A percentile compares a stretch with the other conserved stretches of the same genome.
These are phyloP conservation scores for Aspergillus clavatus DNA, from an alignment of 2,329 filamentous ascomycete genomes.

Conservation along the genomic window DNA sequence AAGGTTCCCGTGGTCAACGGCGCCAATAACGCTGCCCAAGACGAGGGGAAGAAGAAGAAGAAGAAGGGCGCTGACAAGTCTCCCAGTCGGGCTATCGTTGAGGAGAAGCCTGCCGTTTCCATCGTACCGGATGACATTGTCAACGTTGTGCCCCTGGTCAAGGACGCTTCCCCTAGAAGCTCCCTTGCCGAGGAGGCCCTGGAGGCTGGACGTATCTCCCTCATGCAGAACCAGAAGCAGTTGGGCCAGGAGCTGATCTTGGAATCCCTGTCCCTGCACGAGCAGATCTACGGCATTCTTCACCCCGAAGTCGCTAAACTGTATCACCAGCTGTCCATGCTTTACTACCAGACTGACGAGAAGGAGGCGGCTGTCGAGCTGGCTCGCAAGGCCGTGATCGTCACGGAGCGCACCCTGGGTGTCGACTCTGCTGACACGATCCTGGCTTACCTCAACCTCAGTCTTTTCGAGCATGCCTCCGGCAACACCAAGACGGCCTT, in stretches of 20 bases:
- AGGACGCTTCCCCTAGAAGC: constrained; percentile 89
- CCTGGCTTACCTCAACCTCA: constrained; percentile 91
- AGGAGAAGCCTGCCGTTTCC: constrained; percentile 50
- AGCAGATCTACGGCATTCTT: constrained; percentile 97
- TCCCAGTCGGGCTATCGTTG: constrained; percentile 40
- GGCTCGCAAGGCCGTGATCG: constrained; percentile 92
- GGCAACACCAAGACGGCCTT: constrained; percentile 88
- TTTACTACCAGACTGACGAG: constrained; percentile 97
- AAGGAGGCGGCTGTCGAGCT: constrained; percentile 94
- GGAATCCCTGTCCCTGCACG: constrained; percentile 92
- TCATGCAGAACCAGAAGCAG: constrained; percentile 91
- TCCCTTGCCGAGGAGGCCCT: constrained; percentile 90
- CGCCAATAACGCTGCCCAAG: constrained; percentile 29
- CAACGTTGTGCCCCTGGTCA: constrained; percentile 90
- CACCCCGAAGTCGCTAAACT: constrained; percentile 94
- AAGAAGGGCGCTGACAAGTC: constrained; percentile 52
- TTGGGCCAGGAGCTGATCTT: constrained; percentile 90
- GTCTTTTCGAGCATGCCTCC: constrained; percentile 85
- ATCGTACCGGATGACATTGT: constrained; percentile 82
- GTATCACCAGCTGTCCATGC: constrained; percentile 90
- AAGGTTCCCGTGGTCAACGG: constrained; percentile 39
- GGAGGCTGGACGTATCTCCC: constrained; percentile 92
- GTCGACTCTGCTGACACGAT: constrained; percentile 92
- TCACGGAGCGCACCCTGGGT: constrained; percentile 88
- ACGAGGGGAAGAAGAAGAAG: constrained; percentile 52